phyloP scores from a whole-genome alignment of 2,329 filamentous ascomycete species.

The Zelopaecilomyces penicillatus region DNA sequence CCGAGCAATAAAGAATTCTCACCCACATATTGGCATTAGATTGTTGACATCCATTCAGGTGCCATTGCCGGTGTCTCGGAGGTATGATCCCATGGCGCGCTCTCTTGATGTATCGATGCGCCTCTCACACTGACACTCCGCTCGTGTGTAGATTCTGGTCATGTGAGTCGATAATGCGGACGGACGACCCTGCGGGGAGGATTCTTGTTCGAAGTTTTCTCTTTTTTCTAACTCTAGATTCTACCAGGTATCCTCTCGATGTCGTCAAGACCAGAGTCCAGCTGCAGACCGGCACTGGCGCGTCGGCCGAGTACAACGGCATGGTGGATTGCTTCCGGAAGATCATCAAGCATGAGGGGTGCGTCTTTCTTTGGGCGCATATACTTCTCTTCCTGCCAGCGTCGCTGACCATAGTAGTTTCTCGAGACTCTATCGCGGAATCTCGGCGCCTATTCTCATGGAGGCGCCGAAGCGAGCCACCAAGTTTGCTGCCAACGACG shows the following conservation, averaged over 20 bases:
- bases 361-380: slow-evolving; percentile 22
- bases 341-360: slow-evolving; percentile 95
- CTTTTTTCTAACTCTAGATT: too few relatives aligned
- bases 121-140: not conserved
- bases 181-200: not conserved
- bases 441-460: slow-evolving; percentile 94
- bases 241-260: slow-evolving; percentile 85
- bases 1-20: slow-evolving; percentile 23
- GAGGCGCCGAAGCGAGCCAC: slow-evolving; percentile 89
- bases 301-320: slow-evolving; percentile 86
- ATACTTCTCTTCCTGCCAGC: not conserved
- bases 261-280: slow-evolving; percentile 98
- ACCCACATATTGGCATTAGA: not conserved
- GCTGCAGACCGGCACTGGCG: slow-evolving; percentile 67
- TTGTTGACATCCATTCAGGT: slow-evolving; percentile 37
- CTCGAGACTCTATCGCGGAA: slow-evolving; percentile 90
- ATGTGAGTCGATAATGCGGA: slow-evolving; percentile 50
- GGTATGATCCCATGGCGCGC: slow-evolving; percentile 39
- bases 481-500: slow-evolving; percentile 98
- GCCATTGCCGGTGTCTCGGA: slow-evolving; percentile 97
- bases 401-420: slow-evolving; percentile 41
- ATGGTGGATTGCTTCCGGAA: slow-evolving; percentile 98
- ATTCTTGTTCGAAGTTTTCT: too few relatives aligned
- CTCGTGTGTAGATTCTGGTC: slow-evolving; percentile 61
- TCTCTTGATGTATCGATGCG: not conserved